A percentile compares a stretch with the other conserved stretches of the same genome.
These are phyloP conservation scores for Lichina pygmaea DNA, from an alignment of 495 filamentous ascomycete genomes.

Conservation along the genomic window DNA sequence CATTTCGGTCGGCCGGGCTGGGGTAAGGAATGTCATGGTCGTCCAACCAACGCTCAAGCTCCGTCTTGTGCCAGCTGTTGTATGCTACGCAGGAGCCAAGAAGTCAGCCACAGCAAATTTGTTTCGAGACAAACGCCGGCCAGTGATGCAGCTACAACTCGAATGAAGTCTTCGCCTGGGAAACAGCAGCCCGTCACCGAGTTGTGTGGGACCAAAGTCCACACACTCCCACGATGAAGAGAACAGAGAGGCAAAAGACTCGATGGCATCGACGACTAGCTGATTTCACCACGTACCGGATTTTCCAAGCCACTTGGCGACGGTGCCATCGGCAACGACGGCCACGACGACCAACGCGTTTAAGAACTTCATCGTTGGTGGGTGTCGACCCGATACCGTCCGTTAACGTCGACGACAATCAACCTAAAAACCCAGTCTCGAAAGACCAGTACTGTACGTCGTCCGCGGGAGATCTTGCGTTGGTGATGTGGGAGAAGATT, in stretches of 20 bases:
- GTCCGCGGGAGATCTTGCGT: not conserved
- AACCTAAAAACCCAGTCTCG: not conserved
- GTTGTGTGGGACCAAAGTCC: not conserved
- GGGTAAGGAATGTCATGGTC: constrained; percentile 81
- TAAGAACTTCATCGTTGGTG: constrained; percentile 41
- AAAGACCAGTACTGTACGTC: not conserved
- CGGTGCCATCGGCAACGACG: constrained; percentile 37
- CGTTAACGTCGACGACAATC: not conserved
- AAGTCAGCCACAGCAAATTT: constrained; percentile 1
- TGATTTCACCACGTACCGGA: constrained; percentile 28
- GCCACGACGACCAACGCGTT: constrained; percentile 38
- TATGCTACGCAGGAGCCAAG: constrained; percentile 29
- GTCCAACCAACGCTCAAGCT: constrained; percentile 89
- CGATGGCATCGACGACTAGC: not conserved
- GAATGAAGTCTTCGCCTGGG: not conserved
- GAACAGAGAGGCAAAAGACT: not conserved
- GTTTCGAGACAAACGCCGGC: constrained; percentile 1
- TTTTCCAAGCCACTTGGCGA: constrained; percentile 60
- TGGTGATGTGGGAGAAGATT: not conserved
- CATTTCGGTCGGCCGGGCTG: constrained; percentile 57
- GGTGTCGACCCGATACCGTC: not conserved
- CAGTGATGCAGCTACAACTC: not conserved
- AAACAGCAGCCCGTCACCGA: not conserved
- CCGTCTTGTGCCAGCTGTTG: constrained; percentile 97
- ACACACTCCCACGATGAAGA: not conserved